phyloP scores from a whole-genome alignment of 345 rosid genomes.

The Populus tremula region DNA sequence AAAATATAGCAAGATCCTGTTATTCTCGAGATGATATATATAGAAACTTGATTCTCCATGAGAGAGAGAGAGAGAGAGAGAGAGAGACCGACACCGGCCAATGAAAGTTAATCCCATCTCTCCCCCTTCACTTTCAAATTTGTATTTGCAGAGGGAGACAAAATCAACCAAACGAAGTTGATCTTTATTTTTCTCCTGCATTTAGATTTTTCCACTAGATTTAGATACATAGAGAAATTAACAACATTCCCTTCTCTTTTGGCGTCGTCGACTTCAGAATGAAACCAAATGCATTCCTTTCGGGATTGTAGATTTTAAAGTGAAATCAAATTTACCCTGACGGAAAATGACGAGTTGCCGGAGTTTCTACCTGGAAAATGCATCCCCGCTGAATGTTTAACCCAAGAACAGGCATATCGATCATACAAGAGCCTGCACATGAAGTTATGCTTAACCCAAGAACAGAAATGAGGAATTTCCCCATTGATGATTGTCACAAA shows the following conservation, averaged over 20 bases:
- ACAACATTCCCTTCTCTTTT: too few species aligned
- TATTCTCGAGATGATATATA: constrained; percentile 1
- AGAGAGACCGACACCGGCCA: constrained; percentile 5
- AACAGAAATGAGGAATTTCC: background rate
- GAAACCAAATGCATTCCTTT: too few species aligned
- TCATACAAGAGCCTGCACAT: too few species aligned
- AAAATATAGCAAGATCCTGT: background rate
- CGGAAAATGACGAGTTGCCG: background rate
- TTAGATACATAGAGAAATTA: background rate
- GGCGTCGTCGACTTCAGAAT: too few species aligned
- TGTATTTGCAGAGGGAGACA: background rate
- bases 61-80: background rate
- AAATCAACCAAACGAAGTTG: background rate
- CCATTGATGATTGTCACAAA: background rate
- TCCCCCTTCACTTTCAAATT: background rate
- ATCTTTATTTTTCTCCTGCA: background rate
- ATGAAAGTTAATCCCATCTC: background rate
- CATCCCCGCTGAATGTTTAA: background rate
- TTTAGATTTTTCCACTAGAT: background rate
- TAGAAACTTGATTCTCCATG: constrained; percentile 13
- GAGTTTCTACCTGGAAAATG: background rate
- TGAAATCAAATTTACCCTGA: background rate
- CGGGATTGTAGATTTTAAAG: too few species aligned
- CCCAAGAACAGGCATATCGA: too few species aligned
- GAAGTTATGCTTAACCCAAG: background rate